phyloP scores from a whole-genome alignment of 495 filamentous ascomycete genomes.

The Lasiosphaeria hispida region DNA sequence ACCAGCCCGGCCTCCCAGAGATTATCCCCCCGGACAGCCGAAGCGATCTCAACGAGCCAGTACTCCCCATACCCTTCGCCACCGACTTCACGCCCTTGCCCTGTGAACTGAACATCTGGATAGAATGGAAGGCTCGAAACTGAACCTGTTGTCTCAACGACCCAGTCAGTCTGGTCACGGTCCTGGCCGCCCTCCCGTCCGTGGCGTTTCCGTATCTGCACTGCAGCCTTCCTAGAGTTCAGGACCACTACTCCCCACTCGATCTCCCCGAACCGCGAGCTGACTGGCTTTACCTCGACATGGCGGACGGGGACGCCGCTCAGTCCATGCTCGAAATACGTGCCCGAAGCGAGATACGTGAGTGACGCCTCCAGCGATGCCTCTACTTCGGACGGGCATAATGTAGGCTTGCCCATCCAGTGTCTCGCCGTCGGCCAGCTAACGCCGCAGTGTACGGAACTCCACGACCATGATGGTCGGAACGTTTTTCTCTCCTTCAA shows the following conservation, averaged over 20 bases:
- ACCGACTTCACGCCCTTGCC: neutral
- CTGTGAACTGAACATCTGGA: constrained; percentile 4
- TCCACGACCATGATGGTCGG: constrained; percentile 4
- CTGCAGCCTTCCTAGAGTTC: neutral
- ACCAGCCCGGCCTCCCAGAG: constrained; percentile 2
- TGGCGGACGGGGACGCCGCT: neutral
- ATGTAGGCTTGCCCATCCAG: neutral
- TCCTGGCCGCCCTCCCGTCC: neutral
- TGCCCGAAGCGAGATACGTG: neutral
- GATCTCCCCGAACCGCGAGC: constrained; percentile 1
- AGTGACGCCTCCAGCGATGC: constrained; percentile 1
- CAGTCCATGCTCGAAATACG: constrained; percentile 5
- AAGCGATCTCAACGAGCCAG: constrained; percentile 2
- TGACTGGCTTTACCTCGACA: neutral
- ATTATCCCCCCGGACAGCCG: neutral
- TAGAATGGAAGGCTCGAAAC: constrained; percentile 2
- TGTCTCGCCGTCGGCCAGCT: constrained; percentile 4
- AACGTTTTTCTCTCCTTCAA: neutral
- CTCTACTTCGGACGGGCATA: neutral
- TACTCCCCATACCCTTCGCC: neutral
- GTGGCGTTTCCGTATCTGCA: neutral
- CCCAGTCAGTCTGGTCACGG: neutral
- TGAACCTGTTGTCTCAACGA: neutral
- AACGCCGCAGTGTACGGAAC: neutral
- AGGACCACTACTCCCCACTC: neutral